These are phyloP conservation scores for Cercospora brassicicola DNA, from an alignment of 2,329 filamentous ascomycete genomes.

Conservation along the genomic window DNA sequence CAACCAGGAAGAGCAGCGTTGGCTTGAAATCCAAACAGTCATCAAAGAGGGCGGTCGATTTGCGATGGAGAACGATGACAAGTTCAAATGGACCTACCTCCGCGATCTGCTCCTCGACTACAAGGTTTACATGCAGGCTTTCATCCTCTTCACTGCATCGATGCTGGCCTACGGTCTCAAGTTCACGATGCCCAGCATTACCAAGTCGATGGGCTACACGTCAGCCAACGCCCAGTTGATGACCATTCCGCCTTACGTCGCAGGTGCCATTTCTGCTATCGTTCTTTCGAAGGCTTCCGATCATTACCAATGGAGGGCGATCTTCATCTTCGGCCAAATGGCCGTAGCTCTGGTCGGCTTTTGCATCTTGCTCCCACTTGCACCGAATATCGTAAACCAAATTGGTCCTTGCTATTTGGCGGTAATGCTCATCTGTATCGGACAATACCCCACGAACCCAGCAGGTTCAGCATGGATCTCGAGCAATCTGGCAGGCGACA, in stretches of 20 bases:
- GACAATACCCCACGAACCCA: not conserved
- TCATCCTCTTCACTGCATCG: slow-evolving; percentile 5
- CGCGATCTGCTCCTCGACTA: slow-evolving; percentile 20
- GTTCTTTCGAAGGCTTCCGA: not conserved
- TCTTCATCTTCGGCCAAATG: not conserved
- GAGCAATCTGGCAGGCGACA: not conserved
- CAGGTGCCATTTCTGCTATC: not conserved
- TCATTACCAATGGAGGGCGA: not conserved
- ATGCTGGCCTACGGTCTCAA: not conserved
- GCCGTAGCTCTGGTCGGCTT: not conserved
- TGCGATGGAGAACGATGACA: slow-evolving; percentile 24
- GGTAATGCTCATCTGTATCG: not conserved
- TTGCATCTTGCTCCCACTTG: not conserved
- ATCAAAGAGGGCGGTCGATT: slow-evolving; percentile 26
- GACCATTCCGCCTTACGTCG: not conserved
- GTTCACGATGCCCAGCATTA: not conserved
- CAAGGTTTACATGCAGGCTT: not conserved
- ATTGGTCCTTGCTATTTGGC: not conserved
- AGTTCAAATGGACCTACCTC: slow-evolving; percentile 31
- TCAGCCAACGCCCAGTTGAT: not conserved
- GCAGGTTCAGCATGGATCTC: not conserved
- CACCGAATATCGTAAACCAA: not conserved
- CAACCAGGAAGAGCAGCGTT: not conserved
- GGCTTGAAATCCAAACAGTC: slow-evolving; percentile 11
- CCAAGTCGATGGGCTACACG: not conserved